phyloP scores from a whole-genome alignment of 208 protist species.

The Trichomonas vaginalis region DNA sequence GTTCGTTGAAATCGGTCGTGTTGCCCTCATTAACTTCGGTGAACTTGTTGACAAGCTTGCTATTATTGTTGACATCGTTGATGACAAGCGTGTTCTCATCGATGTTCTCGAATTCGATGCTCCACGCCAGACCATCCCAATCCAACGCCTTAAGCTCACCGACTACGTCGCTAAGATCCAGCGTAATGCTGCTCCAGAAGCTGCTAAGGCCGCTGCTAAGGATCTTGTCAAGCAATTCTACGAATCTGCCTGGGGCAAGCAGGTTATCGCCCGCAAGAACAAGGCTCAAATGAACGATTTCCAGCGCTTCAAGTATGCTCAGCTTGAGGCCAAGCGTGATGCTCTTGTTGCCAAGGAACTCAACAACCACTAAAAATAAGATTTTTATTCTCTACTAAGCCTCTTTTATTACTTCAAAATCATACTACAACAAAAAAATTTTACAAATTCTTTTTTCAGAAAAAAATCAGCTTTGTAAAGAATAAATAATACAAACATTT shows the following conservation, averaged over 20 bases:
- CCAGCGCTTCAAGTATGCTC: neutral
- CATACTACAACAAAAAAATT: too few relatives aligned
- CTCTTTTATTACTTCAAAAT: too few relatives aligned
- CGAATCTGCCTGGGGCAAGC: neutral
- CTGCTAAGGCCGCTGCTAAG: neutral
- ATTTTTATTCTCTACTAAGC: too few relatives aligned
- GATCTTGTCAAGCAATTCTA: neutral
- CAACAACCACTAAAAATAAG: neutral
- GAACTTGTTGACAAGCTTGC: constrained; percentile 25
- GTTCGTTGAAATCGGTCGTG: constrained; percentile 27
- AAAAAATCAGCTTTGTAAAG: too few relatives aligned
- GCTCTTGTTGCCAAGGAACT: neutral
- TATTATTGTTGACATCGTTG: constrained; percentile 27
- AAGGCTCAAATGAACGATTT: neutral
- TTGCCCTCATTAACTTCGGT: constrained; percentile 29
- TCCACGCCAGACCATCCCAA: neutral
- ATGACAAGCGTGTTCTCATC: constrained; percentile 7
- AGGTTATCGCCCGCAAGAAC: neutral
- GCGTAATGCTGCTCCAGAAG: neutral
- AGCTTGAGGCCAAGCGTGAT: neutral
- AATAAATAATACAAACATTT: too few relatives aligned
- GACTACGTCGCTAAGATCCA: neutral
- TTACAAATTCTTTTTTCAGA: too few relatives aligned
- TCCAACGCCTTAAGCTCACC: neutral
- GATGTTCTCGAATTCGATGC: neutral